phyloP scores from a whole-genome alignment of 352 stramenopile species.

The Phytophthora megakarya region DNA sequence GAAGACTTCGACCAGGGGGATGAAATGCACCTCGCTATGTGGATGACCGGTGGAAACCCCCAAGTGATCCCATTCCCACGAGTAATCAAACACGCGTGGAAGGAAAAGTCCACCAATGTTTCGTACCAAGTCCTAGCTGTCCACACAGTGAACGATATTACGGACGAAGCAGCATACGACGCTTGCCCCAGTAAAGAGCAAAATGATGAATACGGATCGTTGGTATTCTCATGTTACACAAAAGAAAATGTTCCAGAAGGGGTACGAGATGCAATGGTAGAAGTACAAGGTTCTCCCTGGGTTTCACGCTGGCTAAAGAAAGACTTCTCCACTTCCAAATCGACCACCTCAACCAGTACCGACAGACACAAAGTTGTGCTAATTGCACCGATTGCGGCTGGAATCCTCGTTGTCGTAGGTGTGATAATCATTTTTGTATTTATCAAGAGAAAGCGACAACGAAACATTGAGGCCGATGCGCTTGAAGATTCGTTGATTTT shows the following conservation, averaged over 20 bases:
- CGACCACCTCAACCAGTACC: not conserved
- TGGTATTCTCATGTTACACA: slow-evolving; percentile 29
- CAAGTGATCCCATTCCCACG: slow-evolving; percentile 14
- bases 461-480: slow-evolving; percentile 1
- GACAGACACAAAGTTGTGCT: slow-evolving; percentile 11
- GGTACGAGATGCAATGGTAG: slow-evolving; percentile 5
- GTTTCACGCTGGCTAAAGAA: slow-evolving; percentile 23
- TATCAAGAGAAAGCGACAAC: slow-evolving; percentile 17
- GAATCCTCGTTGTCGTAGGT: slow-evolving; percentile 13
- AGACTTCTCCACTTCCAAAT: slow-evolving; percentile 4
- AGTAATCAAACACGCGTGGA: slow-evolving; percentile 20
- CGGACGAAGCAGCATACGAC: slow-evolving; percentile 19
- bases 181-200: slow-evolving; percentile 2
- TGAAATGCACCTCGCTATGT: slow-evolving; percentile 27
- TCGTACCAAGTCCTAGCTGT: slow-evolving; percentile 29
- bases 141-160: slow-evolving; percentile 20
- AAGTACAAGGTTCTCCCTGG: slow-evolving; percentile 16
- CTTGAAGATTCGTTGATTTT: slow-evolving; percentile 17
- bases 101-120: not conserved
- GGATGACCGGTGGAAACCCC: slow-evolving; percentile 34
- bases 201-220: slow-evolving; percentile 26
- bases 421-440: slow-evolving; percentile 15
- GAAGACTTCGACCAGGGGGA: slow-evolving; percentile 3
- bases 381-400: slow-evolving; percentile 26
- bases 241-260: not conserved